phyloP scores from a whole-genome alignment of 345 rosid species.

The Mangifera indica region DNA sequence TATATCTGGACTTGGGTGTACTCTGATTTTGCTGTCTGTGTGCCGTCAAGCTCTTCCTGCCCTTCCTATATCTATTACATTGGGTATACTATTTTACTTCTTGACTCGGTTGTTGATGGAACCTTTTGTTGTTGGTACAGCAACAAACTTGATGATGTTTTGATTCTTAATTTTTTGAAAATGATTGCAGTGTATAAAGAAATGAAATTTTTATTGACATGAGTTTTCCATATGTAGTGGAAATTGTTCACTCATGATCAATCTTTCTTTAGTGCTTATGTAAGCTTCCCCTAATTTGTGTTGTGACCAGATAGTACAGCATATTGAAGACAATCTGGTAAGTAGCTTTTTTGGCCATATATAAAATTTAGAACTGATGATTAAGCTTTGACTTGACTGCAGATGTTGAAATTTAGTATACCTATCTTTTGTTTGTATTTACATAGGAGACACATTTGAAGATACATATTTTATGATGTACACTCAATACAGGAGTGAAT shows the following conservation, averaged over 20 bases:
- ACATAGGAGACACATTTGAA: neutral
- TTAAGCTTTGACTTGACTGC: neutral
- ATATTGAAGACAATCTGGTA: slow-evolving; percentile 7
- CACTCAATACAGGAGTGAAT: neutral
- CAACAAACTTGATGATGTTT: slow-evolving; percentile 83
- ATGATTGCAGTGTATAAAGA: slow-evolving; percentile 13
- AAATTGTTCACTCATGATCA: slow-evolving; percentile 19
- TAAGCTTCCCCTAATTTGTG: slow-evolving; percentile 9
- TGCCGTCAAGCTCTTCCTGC: too few relatives aligned
- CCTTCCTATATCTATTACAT: too few relatives aligned
- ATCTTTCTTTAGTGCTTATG: neutral
- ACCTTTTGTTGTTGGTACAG: slow-evolving; percentile 77
- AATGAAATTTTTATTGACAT: slow-evolving; percentile 19
- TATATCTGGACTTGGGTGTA: too few relatives aligned
- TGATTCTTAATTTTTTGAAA: slow-evolving; percentile 30
- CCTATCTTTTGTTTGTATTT: too few relatives aligned
- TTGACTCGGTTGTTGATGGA: slow-evolving; percentile 91
- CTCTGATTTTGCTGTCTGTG: too few relatives aligned
- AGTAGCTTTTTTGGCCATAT: slow-evolving; percentile 9
- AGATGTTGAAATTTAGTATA: neutral
- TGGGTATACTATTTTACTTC: too few relatives aligned
- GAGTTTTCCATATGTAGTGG: slow-evolving; percentile 14
- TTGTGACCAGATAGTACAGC: slow-evolving; percentile 12
- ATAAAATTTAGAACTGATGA: slow-evolving; percentile 18
- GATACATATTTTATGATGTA: neutral